Conservation (phyloP, 2,329 filamentous ascomycete genomes). For the Xylariaceae sp. region DNA sequence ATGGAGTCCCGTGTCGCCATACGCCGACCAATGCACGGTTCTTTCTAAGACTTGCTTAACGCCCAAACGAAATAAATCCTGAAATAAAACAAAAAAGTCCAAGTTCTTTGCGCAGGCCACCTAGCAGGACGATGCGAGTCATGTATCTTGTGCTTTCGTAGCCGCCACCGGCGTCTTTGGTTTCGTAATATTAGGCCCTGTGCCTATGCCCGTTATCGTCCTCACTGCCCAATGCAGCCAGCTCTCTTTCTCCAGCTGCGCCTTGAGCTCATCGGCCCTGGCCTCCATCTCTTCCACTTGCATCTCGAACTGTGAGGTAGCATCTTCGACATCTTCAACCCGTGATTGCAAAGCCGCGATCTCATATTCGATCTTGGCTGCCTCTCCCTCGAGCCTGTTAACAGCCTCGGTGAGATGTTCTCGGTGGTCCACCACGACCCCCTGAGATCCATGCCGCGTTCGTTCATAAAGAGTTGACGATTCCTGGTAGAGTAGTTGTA, state of each 20-base stretch:
- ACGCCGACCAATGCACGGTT: too few relatives aligned
- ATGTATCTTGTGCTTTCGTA: too few relatives aligned
- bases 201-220: constrained; percentile 57
- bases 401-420: constrained; percentile 65
- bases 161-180: too few relatives aligned
- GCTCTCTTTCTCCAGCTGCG: constrained; percentile 59
- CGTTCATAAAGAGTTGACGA: constrained; percentile 66
- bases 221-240: constrained; percentile 63
- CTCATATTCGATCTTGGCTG: constrained; percentile 89
- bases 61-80: background rate
- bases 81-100: background rate
- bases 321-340: constrained; percentile 82
- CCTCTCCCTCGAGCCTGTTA: constrained; percentile 74
- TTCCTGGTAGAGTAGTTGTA: constrained; percentile 65
- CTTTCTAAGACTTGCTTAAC: background rate
- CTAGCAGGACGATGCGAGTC: too few relatives aligned
- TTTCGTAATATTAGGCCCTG: constrained; percentile 53
- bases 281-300: constrained; percentile 70
- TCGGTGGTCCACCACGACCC: constrained; percentile 66
- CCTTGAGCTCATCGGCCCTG: constrained; percentile 59
- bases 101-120: too few relatives aligned
- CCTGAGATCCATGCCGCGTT: constrained; percentile 63
- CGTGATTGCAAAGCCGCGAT: constrained; percentile 74
- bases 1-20: too few relatives aligned
- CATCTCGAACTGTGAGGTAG: constrained; percentile 72